Conservation (phyloP, 352 stramenopile species). For the Globisporangium uncinulatum region DNA sequence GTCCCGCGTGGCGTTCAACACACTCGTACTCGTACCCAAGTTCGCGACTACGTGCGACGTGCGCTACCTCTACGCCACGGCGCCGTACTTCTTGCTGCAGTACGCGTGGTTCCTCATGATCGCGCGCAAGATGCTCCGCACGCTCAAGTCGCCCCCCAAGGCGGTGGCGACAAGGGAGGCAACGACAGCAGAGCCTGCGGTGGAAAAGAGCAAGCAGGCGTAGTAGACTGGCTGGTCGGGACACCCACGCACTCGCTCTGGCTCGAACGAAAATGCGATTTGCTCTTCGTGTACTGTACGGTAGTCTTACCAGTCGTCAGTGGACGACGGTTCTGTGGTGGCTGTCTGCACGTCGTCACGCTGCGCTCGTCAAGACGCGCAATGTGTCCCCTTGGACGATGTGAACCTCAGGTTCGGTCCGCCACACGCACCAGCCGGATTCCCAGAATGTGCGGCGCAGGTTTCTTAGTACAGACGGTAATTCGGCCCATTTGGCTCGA, state of each 20-base stretch:
- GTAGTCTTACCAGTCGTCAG: too few species aligned
- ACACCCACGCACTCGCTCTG: too few species aligned
- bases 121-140: constrained; percentile 36
- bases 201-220: constrained; percentile 9
- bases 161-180: not conserved
- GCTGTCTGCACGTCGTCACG: too few species aligned
- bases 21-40: constrained; percentile 51
- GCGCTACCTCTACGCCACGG: constrained; percentile 44
- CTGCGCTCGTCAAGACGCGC: too few species aligned
- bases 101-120: constrained; percentile 81
- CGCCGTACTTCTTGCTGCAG: constrained; percentile 68
- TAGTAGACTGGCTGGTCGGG: not conserved
- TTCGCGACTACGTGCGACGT: constrained; percentile 35
- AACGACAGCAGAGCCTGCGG: not conserved
- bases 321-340: too few species aligned
- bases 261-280: too few species aligned
- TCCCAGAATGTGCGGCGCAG: not conserved
- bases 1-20: constrained; percentile 68
- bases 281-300: too few species aligned
- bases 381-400: too few species aligned
- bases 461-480: too few species aligned
- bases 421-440: not conserved
- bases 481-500: too few species aligned
- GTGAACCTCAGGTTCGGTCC: not conserved
- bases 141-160: constrained; percentile 1